Base-by-base conservation (phyloP, 2,329 filamentous ascomycete species). In the Aspergillus udagawae region DNA sequence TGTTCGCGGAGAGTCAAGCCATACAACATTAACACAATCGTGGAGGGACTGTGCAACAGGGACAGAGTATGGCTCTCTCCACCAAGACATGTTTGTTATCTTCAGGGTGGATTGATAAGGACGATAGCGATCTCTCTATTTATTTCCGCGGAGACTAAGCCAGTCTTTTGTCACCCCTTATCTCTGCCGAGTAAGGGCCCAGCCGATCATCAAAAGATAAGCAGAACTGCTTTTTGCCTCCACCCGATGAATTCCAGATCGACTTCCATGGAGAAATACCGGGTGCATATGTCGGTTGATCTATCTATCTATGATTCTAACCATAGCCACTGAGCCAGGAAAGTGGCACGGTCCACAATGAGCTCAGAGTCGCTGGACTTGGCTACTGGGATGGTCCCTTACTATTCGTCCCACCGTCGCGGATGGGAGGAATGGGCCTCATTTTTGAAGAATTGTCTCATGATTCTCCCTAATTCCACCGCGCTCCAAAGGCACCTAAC, bases 1-100 rank as follows among this genome's bases (percentile, higher is more conserved):
- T 58, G 14, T 47, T 55, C 58, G 58, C 54, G 51, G 17, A 29
- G 6, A 23, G 44, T 27, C 44, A 47, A 47, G 20, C 44, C 44
- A n/a, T 44, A 44, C 10, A 9, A 21, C 23, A 8, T 14, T 14
- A 23, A 25, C 20, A 47, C 25, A 4, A 27, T 25, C 2, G 3
- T 38, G 32, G 14, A 14, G 32, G 17, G 32, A 38, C 14, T 17
- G 2, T 7, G 32, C 32, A 38, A 38, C 14, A 17, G 32, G 32
- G 32, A 17, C 6, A 5, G 14, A 38, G 12, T 3, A 1, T 17
- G 14, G 32, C 32, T 38, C 32, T 38, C 14, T 38, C 14, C 32
- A 17, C 12, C 12, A 35, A 35, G 12, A 14, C 12, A 35, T 17
- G 12, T 6, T 4, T n/a, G n/a, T 17, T 17, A 17, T 17, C 12